Base-by-base conservation (phyloP, 2,329 filamentous ascomycete genomes). In the Colletotrichum aenigma region DNA sequence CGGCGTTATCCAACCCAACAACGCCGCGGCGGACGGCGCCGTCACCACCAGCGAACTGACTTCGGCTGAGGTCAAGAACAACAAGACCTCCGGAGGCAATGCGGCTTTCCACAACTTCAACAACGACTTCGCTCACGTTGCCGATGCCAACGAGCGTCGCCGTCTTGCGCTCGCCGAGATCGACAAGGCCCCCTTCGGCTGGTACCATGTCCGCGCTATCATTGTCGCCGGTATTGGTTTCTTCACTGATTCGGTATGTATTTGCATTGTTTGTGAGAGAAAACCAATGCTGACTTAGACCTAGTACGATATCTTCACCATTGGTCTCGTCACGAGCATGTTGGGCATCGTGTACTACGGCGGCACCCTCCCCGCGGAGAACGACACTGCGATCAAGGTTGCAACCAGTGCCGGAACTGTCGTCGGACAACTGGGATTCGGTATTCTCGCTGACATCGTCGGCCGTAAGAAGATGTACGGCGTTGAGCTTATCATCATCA, bases 321-420 rank as follows among this genome's bases (percentile, higher is more conserved):
- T 94, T 79, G 93, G 92, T 78, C 87, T 95, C 81, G 87, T 94
- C 77, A 94, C 93, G 32, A 89, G 91, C 77, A 95, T 96, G 93
- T 83, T 96, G 66, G 95, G 94, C 56, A 92, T 96, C 65, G 94
- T 96, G 78, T 96, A 94, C 87, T 96, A 90, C 82, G 82, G 79
- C 16, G 91, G 92, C 21, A 86, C 86, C 38, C 93, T 96, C 81
- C 93, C 94, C 15, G 86, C 89, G 36, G 88, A 84, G 72, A 91
- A 94, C 10, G 94, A 97, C 79, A 96, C 93, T 6, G 94, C 94
- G 28, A 96, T 97, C 88, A 97, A 97, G 86, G 92, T 96, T 71
- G 91, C 95, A 26, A 97, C 95, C 15, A 96, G 94, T 34, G 93
- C 93, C 75, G 95, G 95, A 75, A 97, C 95, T 24, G 94, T 97